Evolutionary conservation across 805 yeast genomes (phyloP), one percentile per base, ranked within the genome.

Genomic region (Saturnispora dispora): DNA sequence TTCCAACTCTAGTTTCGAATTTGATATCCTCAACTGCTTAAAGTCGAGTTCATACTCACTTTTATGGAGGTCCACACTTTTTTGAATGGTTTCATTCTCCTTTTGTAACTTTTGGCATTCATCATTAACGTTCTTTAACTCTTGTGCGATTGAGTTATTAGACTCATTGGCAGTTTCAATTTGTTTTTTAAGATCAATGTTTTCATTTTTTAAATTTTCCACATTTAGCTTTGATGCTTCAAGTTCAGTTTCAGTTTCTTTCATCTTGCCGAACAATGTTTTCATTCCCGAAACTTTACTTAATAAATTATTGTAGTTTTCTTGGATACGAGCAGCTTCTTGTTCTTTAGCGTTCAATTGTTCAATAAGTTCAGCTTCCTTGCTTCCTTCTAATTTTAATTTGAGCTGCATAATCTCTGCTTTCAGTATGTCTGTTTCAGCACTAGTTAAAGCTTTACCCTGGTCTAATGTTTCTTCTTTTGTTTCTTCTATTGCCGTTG

Each of bases 241-340:
- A 22, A 76, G 63, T 57, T 84, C 86, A 3, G 64, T 67, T 60
- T 85, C 83, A 0, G 88, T 71, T 52, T 78, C 83, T 60, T 85
- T 83, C 87, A 85, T 83, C 56, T 85, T 85, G 39, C 69, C 73
- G 64, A 85, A 85, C 2, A 85, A 76, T 0, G 82, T 70, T 57
- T 84, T 85, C 91, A 85, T 85, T 2, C 86, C 77, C 1, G 88
- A 77, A 17, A 86, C 63, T 62, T 83, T 75, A 55, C 78, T 78
- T 53, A 86, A 64, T 32, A 86, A 65, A 4, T 76, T 71, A 54
- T 83, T 83, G 60, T 85, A 83, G 55, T 81, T 80, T 1, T 73
- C 70, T 57, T 82, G 79, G 28, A 77, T 72, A 30, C 76, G 74
- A 46, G 77, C 83, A 51, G 83, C 73, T 58, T 83, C 88, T 35